Evolutionary conservation across 1,284 basidiomycete species (phyloP), one percentile per base, ranked within the genome.

Genomic region (Pulchroboletus neoregius): DNA sequence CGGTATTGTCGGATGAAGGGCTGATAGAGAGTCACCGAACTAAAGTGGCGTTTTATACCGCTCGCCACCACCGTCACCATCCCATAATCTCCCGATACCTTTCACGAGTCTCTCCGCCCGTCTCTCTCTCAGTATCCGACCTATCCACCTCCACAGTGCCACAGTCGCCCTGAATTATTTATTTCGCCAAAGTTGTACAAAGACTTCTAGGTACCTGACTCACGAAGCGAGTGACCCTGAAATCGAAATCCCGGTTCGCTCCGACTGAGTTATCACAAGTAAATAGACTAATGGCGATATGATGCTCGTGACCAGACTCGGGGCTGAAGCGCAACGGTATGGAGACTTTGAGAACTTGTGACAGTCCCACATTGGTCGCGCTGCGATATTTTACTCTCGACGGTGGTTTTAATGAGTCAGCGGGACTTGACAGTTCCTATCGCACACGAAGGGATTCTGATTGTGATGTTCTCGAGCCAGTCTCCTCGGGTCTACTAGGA

Each of bases 21-120:
- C 15, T 15, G 39, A 31, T 10, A 39, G 37, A 49, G 43, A 36
- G 43, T 36, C 31, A 20, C 34, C 27, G 15, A 40, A 38, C 44
- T 36, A 20, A 39, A 36, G 41, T 45, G 53, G 46, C 50, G 45
- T 38, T 68, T 65, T 65, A 65, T 68, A 68, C 52, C 50, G 22
- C 39, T 41, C 35, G 55, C 58, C 65, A 62, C 57, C 56, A 54
- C 48, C 58, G 44, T n/a, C n/a, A n/a, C n/a, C 51, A 58, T 75
- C 59, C 73, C 73, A 68, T 64, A 61, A 67, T 65, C 59, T 55
- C 61, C 72, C 71, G 64, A 54, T 44, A 5, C 6, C 32, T 34
- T 33, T 34, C 53, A 39, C 58, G 60, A 55, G 41, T 65, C 62
- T 38, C 43, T 48, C 58, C 62, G 62, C 44, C 32, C 39, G 28